These are phyloP conservation scores for Termitomyces sp. DNA, from an alignment of 768 basidiomycete species.

Conservation along the genomic window DNA sequence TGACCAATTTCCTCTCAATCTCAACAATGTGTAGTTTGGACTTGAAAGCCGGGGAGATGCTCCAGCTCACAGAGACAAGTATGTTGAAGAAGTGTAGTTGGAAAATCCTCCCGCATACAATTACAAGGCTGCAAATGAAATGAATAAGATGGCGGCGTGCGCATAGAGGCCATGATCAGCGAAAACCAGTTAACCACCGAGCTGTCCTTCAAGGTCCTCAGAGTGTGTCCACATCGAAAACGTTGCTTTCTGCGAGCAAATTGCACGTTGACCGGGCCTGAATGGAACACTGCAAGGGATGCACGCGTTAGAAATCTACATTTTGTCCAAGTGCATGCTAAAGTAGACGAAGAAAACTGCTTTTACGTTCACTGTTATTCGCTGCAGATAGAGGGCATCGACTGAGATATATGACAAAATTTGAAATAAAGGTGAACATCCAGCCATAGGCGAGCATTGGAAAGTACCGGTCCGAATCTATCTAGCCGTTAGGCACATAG, in stretches of 20 bases:
- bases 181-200: neutral
- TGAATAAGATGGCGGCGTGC: neutral
- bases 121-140: neutral
- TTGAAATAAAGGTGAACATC: too few relatives aligned
- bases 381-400: neutral
- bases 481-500: neutral
- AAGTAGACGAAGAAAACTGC: neutral
- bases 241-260: neutral
- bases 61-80: neutral
- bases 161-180: neutral
- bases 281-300: neutral
- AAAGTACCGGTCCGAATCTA: neutral
- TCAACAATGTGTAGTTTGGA: too few relatives aligned
- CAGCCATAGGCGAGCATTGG: neutral
- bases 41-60: neutral
- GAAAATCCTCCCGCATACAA: neutral
- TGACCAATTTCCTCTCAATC: neutral
- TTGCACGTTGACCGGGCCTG: neutral
- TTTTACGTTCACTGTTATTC: neutral
- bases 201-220: neutral
- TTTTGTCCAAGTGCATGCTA: neutral
- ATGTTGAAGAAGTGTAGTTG: too few relatives aligned
- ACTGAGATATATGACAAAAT: too few relatives aligned
- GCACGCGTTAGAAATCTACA: neutral
- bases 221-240: neutral